Conservation (phyloP, 2,329 filamentous ascomycete species). For the Ophiognomonia clavigignenti-juglandacearum region DNA sequence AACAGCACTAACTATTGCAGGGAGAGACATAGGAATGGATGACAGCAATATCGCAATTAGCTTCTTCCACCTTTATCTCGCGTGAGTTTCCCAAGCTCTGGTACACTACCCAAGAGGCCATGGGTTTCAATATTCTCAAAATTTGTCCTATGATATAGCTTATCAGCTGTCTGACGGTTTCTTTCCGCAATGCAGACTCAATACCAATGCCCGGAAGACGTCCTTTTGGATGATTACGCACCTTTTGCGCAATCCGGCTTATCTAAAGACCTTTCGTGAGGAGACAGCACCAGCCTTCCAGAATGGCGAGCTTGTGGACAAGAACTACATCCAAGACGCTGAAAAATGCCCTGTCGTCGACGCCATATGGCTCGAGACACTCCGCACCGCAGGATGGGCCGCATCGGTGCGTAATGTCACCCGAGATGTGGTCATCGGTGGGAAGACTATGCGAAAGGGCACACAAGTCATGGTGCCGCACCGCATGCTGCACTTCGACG, state of each 20-base stretch:
- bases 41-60: too few relatives aligned
- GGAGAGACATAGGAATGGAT: too few relatives aligned
- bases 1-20: too few relatives aligned
- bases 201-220: slow-evolving; percentile 24
- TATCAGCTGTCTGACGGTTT: background rate
- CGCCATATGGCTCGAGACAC: slow-evolving; percentile 23
- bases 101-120: too few relatives aligned
- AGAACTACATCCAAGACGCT: slow-evolving; percentile 26
- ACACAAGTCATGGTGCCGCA: slow-evolving; percentile 24
- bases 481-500: slow-evolving; percentile 23
- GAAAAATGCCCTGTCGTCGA: slow-evolving; percentile 23
- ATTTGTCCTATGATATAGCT: too few relatives aligned
- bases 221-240: slow-evolving; percentile 24
- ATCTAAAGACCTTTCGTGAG: slow-evolving; percentile 11
- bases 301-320: slow-evolving; percentile 25
- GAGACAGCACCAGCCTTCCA: slow-evolving; percentile 23
- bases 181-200: slow-evolving; percentile 18
- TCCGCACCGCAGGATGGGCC: slow-evolving; percentile 19
- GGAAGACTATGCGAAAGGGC: slow-evolving; percentile 22
- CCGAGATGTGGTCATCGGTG: slow-evolving; percentile 21
- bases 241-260: too few relatives aligned
- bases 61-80: too few relatives aligned
- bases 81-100: too few relatives aligned
- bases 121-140: too few relatives aligned
- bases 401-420: slow-evolving; percentile 22